phyloP scores from a whole-genome alignment of 2,329 filamentous ascomycete species.

The Periconia sp. region DNA sequence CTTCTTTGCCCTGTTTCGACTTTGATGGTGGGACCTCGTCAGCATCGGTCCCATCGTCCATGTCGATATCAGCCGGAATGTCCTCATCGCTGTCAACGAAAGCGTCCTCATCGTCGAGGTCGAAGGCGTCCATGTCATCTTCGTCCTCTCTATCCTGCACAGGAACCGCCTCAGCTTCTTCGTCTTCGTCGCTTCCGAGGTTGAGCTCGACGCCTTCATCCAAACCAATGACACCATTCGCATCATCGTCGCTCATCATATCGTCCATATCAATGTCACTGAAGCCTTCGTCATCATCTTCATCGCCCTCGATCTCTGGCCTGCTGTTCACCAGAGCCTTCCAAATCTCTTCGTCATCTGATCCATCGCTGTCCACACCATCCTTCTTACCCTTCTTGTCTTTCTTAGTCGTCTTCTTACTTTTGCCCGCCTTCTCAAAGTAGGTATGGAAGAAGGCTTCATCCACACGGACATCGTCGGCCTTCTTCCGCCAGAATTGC shows the following conservation, averaged over 20 bases:
- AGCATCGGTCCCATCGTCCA: conserved; percentile 47
- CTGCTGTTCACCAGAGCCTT: conserved; percentile 83
- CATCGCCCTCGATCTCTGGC: conserved; percentile 75
- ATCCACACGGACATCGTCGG: conserved; percentile 84
- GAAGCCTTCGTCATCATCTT: conserved; percentile 63
- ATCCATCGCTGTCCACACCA: conserved; percentile 55
- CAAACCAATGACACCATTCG: conserved; percentile 48
- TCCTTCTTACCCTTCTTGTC: conserved; percentile 56
- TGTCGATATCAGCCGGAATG: conserved; percentile 57
- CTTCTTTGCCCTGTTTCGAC: conserved; percentile 41
- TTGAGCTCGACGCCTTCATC: conserved; percentile 51
- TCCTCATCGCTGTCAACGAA: conserved; percentile 63
- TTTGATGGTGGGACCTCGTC: conserved; percentile 50
- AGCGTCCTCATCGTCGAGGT: conserved; percentile 59
- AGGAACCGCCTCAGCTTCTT: conserved; percentile 53
- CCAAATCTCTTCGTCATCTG: conserved; percentile 84
- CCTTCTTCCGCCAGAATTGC: conserved; percentile 88
- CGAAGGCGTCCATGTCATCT: conserved; percentile 50
- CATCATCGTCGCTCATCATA: conserved; percentile 54
- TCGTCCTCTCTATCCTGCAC: conserved; percentile 34
- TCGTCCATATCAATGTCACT: conserved; percentile 58
- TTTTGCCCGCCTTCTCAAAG: conserved; percentile 72
- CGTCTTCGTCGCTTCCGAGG: conserved; percentile 56
- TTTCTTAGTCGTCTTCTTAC: conserved; percentile 63
- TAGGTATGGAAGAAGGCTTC: conserved; percentile 99